These are phyloP conservation scores for Aphanocladium album DNA, from an alignment of 2,329 filamentous ascomycete genomes.

Conservation along the genomic window DNA sequence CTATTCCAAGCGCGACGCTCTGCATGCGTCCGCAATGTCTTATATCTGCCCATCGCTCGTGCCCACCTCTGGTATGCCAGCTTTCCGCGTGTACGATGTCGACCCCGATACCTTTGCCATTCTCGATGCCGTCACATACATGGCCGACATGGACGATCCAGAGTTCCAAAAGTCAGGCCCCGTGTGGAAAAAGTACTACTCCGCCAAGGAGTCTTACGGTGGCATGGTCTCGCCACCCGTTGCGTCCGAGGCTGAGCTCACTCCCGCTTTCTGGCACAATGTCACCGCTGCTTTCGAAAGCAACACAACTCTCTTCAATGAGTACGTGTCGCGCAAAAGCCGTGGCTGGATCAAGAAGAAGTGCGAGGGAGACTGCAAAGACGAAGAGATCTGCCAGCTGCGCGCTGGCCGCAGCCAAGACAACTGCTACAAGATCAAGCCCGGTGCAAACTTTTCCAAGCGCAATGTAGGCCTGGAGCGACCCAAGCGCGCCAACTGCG, in stretches of 20 bases:
- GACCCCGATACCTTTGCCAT: constrained; percentile 53
- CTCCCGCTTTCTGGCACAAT: constrained; percentile 55
- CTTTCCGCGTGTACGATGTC: constrained; percentile 56
- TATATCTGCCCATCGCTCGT: constrained; percentile 52
- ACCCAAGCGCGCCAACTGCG: constrained; percentile 25
- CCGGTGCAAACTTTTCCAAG: constrained; percentile 33
- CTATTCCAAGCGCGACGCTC: constrained; percentile 37
- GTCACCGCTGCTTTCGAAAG: constrained; percentile 45
- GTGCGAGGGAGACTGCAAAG: constrained; percentile 40
- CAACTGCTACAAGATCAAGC: constrained; percentile 40
- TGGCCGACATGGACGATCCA: constrained; percentile 44
- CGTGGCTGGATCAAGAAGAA: constrained; percentile 37
- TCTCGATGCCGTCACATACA: constrained; percentile 50
- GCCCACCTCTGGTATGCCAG: constrained; percentile 49
- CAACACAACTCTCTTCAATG: constrained; percentile 40
- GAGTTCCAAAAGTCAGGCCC: constrained; percentile 41
- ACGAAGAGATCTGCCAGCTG: constrained; percentile 46
- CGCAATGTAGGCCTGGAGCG: constrained; percentile 18
- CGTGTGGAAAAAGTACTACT: constrained; percentile 50
- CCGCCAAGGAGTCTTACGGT: constrained; percentile 70
- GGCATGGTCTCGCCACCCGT: constrained; percentile 41
- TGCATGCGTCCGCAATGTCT: constrained; percentile 44
- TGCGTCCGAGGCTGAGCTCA: constrained; percentile 38
- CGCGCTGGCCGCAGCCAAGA: constrained; percentile 47
- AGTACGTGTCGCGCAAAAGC: constrained; percentile 42